Percentiles rank a stretch among this genome's conserved stretches.
Conservation (phyloP, 2,329 filamentous ascomycete species). For the Epichloe amarillans region DNA sequence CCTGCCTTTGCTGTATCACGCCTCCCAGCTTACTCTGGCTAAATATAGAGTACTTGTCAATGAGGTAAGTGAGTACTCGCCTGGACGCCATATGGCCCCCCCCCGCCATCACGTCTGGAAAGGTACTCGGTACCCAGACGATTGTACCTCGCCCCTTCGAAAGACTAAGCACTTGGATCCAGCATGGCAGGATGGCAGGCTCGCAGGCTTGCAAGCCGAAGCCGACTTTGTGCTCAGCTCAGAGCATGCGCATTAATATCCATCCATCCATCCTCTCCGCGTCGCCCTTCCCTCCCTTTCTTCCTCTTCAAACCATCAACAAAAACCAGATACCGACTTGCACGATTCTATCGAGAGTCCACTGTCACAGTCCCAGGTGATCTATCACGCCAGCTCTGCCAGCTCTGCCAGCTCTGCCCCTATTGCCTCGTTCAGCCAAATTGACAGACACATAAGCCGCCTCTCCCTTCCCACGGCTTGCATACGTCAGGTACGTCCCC, state of each 20-base stretch:
- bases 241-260: conserved; percentile 11
- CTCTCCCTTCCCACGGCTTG: conserved; percentile 14
- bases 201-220: background rate
- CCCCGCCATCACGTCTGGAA: too few relatives aligned
- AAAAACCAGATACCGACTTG: conserved; percentile 36
- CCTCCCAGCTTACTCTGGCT: background rate
- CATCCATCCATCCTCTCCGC: conserved; percentile 17
- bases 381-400: conserved; percentile 37
- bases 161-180: too few relatives aligned
- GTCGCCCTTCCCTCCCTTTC: conserved; percentile 23
- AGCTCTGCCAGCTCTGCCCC: conserved; percentile 26
- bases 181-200: background rate
- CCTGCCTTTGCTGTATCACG: too few relatives aligned
- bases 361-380: conserved; percentile 46
- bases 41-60: background rate
- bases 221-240: background rate
- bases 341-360: conserved; percentile 40
- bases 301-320: conserved; percentile 33
- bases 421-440: conserved; percentile 14
- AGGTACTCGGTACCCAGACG: background rate
- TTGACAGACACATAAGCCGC: conserved; percentile 10
- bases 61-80: background rate
- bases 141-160: background rate
- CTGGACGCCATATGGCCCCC: background rate
- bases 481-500: conserved; percentile 21